Evolutionary conservation across 2,329 filamentous ascomycete species (phyloP).

Genomic region (Sporothrix pseudoabietina): DNA sequence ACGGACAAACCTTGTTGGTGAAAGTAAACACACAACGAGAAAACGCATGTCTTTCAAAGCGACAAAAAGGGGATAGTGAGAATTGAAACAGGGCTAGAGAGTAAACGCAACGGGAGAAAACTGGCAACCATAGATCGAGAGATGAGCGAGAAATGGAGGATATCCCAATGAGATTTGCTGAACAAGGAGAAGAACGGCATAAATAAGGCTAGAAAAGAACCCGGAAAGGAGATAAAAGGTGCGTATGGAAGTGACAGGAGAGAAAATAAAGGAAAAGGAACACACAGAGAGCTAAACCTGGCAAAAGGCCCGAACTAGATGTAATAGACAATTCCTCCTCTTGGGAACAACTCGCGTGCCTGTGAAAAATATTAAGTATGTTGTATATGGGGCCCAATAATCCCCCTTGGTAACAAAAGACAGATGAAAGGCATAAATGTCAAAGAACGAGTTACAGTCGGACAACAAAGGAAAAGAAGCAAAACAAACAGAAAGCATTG

Average conservation of each 20-base stretch:
- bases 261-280: too few relatives aligned
- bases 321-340: not conserved
- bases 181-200: not conserved
- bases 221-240: not conserved
- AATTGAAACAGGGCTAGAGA: not conserved
- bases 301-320: not conserved
- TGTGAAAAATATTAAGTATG: not conserved
- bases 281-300: not conserved
- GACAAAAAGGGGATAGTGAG: not conserved
- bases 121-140: not conserved
- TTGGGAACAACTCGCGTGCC: not conserved
- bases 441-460: not conserved
- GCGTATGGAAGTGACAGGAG: not conserved
- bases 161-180: not conserved
- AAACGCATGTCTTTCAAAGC: not conserved
- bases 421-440: conserved; percentile 14
- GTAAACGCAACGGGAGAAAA: not conserved
- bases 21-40: not conserved
- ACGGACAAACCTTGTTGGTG: too few relatives aligned
- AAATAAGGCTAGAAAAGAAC: not conserved
- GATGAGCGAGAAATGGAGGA: not conserved
- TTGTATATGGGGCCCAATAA: not conserved
- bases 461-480: not conserved
- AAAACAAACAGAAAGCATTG: not conserved
- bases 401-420: not conserved